Evolutionary conservation across 192 early-diverging fungal species (phyloP), one percentile per base, ranked within the genome.

Genomic region (Thamnidium elegans): DNA sequence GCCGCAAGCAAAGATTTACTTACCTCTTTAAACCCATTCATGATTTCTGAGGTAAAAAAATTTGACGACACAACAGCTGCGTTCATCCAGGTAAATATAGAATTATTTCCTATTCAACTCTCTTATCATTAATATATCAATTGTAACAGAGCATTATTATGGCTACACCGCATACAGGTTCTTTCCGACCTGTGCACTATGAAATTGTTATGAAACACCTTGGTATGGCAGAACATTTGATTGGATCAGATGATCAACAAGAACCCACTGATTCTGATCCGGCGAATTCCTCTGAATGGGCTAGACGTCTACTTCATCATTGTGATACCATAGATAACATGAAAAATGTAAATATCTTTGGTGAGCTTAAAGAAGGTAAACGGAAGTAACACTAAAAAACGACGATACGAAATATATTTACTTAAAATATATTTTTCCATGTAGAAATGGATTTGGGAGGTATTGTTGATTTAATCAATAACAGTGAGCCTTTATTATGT

Each of bases 171-270:
- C 78, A 86, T 50, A 78, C 81, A 4, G 86, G 85, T 0, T 81
- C 74, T 1, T 92, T 91, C 59, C 70, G 85, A 48, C 75, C 86
- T 30, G 77, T 71, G 7, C 89, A 92, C 47, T 91, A 91, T 66
- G 74, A 84, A 31, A 66, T 82, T 39, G 80, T 88, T 0, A 68
- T 84, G 62, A 66, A 69, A 4, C 69, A 76, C 50, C 52, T 92
- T 26, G 83, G 79, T 6, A 79, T 88, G 76, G 74, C 67, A 2
- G 58, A 73, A 15, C 55, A 69, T 26, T 50, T 76, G 20, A 36
- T 67, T 13, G 46, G 58, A 8, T 17, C 44, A 34, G 67, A 59
- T 17, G 32, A 63, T 39, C 32, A n/a, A 15, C 20, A 4, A 17
- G 63, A 45, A 30, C 44, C n/a, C 50, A 7, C 17, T 26, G 3